These are phyloP conservation scores for Helichrysum umbraculigerum DNA, from an alignment of 129 eudicot species.

Conservation along the genomic window DNA sequence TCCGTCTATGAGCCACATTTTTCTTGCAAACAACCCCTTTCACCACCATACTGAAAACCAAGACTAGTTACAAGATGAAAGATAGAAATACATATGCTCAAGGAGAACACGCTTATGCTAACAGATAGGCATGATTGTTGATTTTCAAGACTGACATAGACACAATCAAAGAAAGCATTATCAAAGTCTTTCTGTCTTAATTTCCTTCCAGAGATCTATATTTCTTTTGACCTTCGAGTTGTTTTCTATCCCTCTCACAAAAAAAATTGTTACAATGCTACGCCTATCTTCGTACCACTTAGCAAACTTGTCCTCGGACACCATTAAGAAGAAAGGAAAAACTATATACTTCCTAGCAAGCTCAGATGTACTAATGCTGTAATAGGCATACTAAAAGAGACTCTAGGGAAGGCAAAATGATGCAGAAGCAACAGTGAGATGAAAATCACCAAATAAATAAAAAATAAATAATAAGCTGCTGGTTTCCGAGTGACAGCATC, in stretches of 20 bases:
- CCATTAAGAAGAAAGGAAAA: background rate
- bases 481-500: background rate
- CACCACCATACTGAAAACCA: conserved; percentile 62
- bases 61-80: conserved; percentile 20
- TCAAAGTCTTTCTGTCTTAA: background rate
- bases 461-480: background rate
- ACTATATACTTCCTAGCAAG: background rate
- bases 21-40: conserved; percentile 97
- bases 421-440: background rate
- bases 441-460: background rate
- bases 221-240: background rate
- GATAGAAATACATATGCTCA: background rate
- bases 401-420: background rate
- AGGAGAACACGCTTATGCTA: background rate
- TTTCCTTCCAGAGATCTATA: background rate
- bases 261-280: background rate
- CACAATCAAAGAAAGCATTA: background rate
- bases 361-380: background rate
- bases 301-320: background rate
- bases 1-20: conserved; percentile 93
- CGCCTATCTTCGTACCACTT: background rate
- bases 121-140: background rate
- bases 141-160: background rate
- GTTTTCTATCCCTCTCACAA: background rate
- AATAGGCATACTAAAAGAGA: conserved; percentile 10